Conservation (phyloP, 331 rosid genomes). For the Phaseolus coccineus region DNA sequence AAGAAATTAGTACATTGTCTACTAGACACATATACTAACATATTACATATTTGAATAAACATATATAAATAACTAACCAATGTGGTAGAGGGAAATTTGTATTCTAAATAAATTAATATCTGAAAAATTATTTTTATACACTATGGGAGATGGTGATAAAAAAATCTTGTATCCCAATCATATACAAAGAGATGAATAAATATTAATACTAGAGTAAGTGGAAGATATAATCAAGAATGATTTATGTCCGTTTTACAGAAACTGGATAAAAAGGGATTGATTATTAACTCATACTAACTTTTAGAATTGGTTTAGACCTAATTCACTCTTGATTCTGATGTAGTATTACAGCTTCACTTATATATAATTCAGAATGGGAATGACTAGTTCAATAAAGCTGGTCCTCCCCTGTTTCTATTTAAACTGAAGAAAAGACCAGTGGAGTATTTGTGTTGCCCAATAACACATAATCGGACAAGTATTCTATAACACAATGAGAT, state of each 20-base stretch:
- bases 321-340: neutral
- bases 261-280: neutral
- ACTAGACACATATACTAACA: no score
- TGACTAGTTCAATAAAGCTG: neutral
- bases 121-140: neutral
- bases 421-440: neutral
- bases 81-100: no score
- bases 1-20: no score
- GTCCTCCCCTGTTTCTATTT: neutral
- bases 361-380: neutral
- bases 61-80: no score
- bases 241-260: neutral
- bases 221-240: neutral
- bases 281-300: neutral
- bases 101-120: constrained; percentile 22
- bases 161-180: neutral
- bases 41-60: no score
- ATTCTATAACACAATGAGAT: neutral
- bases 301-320: neutral
- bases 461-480: neutral
- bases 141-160: neutral
- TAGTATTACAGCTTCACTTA: neutral
- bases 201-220: neutral
- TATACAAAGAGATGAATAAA: neutral
- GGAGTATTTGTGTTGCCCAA: neutral